Percentiles rank a stretch among this genome's conserved stretches.
Conservation (phyloP, 1,284 basidiomycete species). For the Amylostereum areolatum region DNA sequence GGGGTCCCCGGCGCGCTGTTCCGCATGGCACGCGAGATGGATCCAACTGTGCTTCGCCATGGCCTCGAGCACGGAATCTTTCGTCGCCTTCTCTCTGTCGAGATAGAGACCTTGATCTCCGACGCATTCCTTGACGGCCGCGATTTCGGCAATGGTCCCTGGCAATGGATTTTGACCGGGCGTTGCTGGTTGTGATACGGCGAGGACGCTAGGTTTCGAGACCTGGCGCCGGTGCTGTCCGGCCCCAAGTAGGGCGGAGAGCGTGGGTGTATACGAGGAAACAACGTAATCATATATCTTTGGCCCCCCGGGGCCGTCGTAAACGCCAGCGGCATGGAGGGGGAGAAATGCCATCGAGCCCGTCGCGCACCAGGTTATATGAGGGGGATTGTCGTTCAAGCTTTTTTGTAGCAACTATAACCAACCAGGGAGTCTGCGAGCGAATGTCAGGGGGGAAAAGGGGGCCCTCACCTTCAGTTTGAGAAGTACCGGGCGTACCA, state of each 20-base stretch:
- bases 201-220: neutral
- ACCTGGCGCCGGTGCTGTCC: neutral
- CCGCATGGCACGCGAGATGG: neutral
- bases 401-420: neutral
- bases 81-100: slow-evolving; percentile 10
- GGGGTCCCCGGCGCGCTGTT: neutral
- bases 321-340: slow-evolving; percentile 17
- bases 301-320: slow-evolving; percentile 1
- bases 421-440: too few relatives aligned
- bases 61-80: slow-evolving; percentile 8
- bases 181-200: slow-evolving; percentile 2
- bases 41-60: neutral
- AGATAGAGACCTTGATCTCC: slow-evolving; percentile 9
- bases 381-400: neutral
- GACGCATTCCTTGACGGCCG: slow-evolving; percentile 4
- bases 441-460: neutral
- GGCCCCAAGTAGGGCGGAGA: slow-evolving; percentile 1
- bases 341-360: slow-evolving; percentile 16
- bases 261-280: slow-evolving; percentile 18
- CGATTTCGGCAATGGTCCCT: neutral
- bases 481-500: neutral
- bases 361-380: slow-evolving; percentile 18
- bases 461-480: neutral
- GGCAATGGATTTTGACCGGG: neutral
- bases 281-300: slow-evolving; percentile 11